phyloP scores from a whole-genome alignment of 2,329 filamentous ascomycete genomes.

The Nemania abortiva region DNA sequence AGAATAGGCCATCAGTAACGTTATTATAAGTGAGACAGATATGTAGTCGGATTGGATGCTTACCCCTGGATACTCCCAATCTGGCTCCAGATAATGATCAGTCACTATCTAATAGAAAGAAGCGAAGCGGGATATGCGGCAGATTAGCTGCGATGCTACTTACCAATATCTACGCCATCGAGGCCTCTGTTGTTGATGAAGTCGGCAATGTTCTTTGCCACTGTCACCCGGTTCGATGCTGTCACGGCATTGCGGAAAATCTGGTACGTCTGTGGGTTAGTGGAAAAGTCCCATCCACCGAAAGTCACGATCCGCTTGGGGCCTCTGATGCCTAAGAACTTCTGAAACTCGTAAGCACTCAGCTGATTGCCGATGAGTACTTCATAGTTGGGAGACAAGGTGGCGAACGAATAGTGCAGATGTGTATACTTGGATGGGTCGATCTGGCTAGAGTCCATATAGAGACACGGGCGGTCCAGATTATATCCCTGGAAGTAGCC shows the following conservation, averaged over 20 bases:
- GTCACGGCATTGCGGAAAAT: conserved; percentile 52
- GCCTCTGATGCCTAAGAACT: neutral
- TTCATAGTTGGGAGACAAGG: neutral
- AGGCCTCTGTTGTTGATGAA: conserved; percentile 51
- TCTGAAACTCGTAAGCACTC: neutral
- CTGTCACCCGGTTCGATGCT: conserved; percentile 47
- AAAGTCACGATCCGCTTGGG: conserved; percentile 54
- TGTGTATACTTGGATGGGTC: neutral
- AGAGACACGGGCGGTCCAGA: neutral
- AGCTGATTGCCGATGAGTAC: neutral
- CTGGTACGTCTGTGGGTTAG: conserved; percentile 47
- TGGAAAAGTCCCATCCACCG: conserved; percentile 57
- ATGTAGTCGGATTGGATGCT: neutral
- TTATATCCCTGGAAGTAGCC: conserved; percentile 9
- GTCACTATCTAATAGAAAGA: neutral
- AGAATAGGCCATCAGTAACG: neutral
- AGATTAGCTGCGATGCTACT: conserved; percentile 6
- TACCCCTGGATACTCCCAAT: conserved; percentile 61
- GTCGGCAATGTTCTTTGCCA: conserved; percentile 48
- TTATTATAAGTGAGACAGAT: conserved; percentile 4
- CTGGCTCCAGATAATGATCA: neutral
- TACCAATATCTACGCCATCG: conserved; percentile 57
- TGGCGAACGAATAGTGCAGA: conserved; percentile 8
- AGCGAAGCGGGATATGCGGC: neutral
- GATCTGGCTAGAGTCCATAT: neutral